phyloP scores from a whole-genome alignment of 2,329 filamentous ascomycete species.

The Echinosphaeria canescens region DNA sequence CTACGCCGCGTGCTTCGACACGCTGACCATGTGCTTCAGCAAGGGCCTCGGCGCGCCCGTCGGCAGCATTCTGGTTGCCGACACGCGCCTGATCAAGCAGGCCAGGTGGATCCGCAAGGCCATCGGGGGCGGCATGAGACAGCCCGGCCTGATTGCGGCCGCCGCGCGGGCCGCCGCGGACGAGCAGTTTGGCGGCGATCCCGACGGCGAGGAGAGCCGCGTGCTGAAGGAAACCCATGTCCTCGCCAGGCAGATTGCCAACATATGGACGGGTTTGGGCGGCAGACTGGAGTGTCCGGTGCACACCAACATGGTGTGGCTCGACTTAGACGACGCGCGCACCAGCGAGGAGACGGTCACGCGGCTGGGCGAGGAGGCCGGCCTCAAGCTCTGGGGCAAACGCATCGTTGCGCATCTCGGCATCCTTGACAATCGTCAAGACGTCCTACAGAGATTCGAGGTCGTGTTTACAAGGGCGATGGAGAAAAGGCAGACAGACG shows the following conservation, averaged over 20 bases:
- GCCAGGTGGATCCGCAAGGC: conserved; percentile 61
- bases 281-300: conserved; percentile 47
- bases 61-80: conserved; percentile 22
- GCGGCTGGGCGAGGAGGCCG: conserved; percentile 16
- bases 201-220: conserved; percentile 36
- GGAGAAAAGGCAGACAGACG: background rate
- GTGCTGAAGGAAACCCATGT: conserved; percentile 36
- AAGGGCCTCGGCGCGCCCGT: conserved; percentile 30
- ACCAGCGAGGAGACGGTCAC: conserved; percentile 11
- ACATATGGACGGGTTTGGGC: conserved; percentile 44
- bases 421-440: conserved; percentile 36
- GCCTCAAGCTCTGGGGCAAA: conserved; percentile 16
- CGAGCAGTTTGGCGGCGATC: conserved; percentile 47
- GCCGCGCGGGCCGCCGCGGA: conserved; percentile 59
- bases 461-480: conserved; percentile 22
- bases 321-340: conserved; percentile 37
- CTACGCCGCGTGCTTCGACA: conserved; percentile 23
- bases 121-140: conserved; percentile 59
- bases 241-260: conserved; percentile 35
- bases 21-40: conserved; percentile 34
- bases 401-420: conserved; percentile 31
- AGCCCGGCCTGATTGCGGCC: conserved; percentile 55
- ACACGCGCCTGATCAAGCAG: conserved; percentile 33
- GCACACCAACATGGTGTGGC: conserved; percentile 86
- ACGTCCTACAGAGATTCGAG: conserved; percentile 33